phyloP scores from a whole-genome alignment of 2,329 filamentous ascomycete species.

The Aspergillus candidus region DNA sequence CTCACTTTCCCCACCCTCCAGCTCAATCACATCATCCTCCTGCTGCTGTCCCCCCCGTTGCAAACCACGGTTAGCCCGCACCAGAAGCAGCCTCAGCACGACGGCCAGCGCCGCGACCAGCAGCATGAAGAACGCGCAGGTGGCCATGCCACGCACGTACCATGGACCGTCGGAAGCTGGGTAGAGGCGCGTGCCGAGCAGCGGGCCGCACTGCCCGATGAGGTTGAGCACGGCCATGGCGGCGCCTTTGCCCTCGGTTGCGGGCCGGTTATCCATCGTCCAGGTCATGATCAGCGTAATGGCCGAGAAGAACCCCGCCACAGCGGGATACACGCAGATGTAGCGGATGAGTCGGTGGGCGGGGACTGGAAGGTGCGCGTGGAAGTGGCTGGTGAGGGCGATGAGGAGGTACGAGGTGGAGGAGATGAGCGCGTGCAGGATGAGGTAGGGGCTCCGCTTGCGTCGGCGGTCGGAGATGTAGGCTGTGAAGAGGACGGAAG shows the following conservation, averaged over 20 bases:
- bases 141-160: constrained; percentile 57
- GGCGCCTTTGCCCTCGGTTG: constrained; percentile 62
- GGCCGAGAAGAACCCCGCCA: constrained; percentile 74
- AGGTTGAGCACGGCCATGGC: constrained; percentile 76
- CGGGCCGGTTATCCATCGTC: constrained; percentile 79
- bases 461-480: constrained; percentile 62
- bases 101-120: constrained; percentile 53
- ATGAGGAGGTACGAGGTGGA: constrained; percentile 60
- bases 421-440: constrained; percentile 63
- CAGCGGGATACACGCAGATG: constrained; percentile 69
- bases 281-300: constrained; percentile 81
- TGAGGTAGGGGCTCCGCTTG: constrained; percentile 60
- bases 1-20: constrained; percentile 21
- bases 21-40: constrained; percentile 9
- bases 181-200: constrained; percentile 63
- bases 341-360: constrained; percentile 52
- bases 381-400: constrained; percentile 46
- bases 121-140: constrained; percentile 59
- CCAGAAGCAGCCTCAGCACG: constrained; percentile 50
- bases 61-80: constrained; percentile 42
- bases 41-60: background rate
- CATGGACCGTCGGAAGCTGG: constrained; percentile 54
- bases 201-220: constrained; percentile 72
- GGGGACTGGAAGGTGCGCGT: constrained; percentile 26
- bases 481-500: constrained; percentile 64